Conservation (phyloP, 1,139 yeast genomes). For the Scheffersomyces quercinus region DNA sequence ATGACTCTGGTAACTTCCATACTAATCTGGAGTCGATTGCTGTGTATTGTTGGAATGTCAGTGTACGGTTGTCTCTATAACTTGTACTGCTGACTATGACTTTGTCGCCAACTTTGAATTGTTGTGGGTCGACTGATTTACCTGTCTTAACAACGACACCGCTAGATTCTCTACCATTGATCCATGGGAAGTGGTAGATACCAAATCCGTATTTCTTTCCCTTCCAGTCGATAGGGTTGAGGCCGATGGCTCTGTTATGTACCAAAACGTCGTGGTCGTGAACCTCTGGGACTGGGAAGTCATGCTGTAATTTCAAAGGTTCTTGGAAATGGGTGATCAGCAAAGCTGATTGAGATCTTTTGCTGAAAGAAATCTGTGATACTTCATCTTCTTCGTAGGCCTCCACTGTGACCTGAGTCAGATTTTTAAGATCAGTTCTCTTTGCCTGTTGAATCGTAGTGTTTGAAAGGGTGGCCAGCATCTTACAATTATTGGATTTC, state of each 20-base stretch:
- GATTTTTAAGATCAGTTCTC: too few species aligned
- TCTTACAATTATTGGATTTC: too few species aligned
- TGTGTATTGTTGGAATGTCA: slow-evolving; percentile 49
- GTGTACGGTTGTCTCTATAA: slow-evolving; percentile 46
- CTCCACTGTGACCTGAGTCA: not conserved
- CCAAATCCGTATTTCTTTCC: slow-evolving; percentile 50
- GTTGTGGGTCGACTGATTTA: slow-evolving; percentile 26
- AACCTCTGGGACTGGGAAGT: slow-evolving; percentile 14
- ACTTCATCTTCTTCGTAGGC: not conserved
- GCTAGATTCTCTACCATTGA: slow-evolving; percentile 49
- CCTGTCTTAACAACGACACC: slow-evolving; percentile 40
- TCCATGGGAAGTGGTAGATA: slow-evolving; percentile 51
- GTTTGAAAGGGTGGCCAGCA: too few species aligned
- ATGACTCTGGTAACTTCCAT: slow-evolving; percentile 37
- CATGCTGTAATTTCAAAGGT: not conserved
- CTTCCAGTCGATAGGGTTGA: slow-evolving; percentile 54
- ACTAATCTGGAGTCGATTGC: slow-evolving; percentile 44
- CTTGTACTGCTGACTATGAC: slow-evolving; percentile 47
- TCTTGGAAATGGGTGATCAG: not conserved
- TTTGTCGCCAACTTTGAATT: slow-evolving; percentile 29
- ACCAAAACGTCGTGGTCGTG: slow-evolving; percentile 36
- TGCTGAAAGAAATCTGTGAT: not conserved
- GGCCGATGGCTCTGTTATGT: slow-evolving; percentile 40
- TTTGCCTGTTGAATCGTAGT: too few species aligned
- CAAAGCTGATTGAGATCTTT: not conserved